Conservation (phyloP, 2,329 filamentous ascomycete genomes). For the Fusarium sp. region DNA sequence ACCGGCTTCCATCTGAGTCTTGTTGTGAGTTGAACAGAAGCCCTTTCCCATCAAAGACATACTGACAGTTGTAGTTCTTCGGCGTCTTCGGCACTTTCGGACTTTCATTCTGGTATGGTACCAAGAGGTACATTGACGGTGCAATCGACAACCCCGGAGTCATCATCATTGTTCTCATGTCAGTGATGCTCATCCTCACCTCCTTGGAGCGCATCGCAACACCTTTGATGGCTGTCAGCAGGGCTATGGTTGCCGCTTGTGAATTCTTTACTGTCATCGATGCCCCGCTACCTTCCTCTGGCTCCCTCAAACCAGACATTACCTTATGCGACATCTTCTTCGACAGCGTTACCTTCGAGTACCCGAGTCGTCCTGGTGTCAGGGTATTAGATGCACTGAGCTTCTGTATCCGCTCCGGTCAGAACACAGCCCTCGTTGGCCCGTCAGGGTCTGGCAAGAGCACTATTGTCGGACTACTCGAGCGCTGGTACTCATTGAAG, state of each 20-base stretch:
- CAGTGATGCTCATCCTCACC: conserved; percentile 54
- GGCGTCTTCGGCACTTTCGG: conserved; percentile 53
- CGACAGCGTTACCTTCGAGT: conserved; percentile 36
- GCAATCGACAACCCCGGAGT: conserved; percentile 52
- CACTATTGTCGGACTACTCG: conserved; percentile 74
- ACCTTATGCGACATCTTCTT: conserved; percentile 61
- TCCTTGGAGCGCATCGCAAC: conserved; percentile 54
- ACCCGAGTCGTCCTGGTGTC: conserved; percentile 38
- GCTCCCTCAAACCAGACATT: conserved; percentile 43
- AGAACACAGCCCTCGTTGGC: conserved; percentile 76
- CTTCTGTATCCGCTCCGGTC: conserved; percentile 66
- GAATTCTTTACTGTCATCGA: conserved; percentile 49
- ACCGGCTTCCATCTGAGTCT: conserved; percentile 33
- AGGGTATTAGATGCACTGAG: conserved; percentile 58
- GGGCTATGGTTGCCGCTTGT: conserved; percentile 47
- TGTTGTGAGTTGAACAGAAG: conserved; percentile 10
- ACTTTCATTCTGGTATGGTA: conserved; percentile 59
- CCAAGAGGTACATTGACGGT: conserved; percentile 51
- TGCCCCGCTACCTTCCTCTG: conserved; percentile 35
- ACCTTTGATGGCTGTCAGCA: conserved; percentile 53
- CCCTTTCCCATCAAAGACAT: accelerated
- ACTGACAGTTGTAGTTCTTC: conserved; percentile 45
- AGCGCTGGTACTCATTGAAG: conserved; percentile 71
- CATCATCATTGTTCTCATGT: conserved; percentile 55
- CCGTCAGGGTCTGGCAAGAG: conserved; percentile 77